Evolutionary conservation across 495 filamentous ascomycete species (phyloP), one percentile per base, ranked within the genome.

Genomic region (Evernia prunastri): DNA sequence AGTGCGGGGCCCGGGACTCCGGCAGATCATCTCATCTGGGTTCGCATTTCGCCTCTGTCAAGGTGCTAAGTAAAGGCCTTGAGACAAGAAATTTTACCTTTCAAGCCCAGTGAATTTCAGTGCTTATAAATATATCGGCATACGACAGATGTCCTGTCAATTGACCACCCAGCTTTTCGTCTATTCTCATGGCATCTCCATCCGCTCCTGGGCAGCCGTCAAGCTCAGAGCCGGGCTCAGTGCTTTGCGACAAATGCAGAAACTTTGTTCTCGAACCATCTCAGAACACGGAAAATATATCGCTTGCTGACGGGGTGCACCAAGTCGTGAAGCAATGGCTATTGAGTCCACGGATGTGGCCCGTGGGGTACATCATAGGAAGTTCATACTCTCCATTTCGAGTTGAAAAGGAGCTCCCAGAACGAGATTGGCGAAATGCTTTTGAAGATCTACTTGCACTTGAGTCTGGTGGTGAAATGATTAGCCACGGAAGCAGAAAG

Each of bases 381-480:
- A 65, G 53, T 25, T 13, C 49, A 0, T 68, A 68, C 43, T 68
- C 66, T 23, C 66, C 66, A 3, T 40, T 65, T n/a, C 49, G 33
- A 3, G 8, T 65, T 8, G 66, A 65, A 53, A 15, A 8, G 8
- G 23, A 68, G 9, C 20, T 45, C 0, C 61, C 61, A 0, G 36
- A 54, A 7, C 39, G 43, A 1, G 29, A 67, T 51, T 67, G 66
- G 61, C n/a, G 66, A 13, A 33, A 64, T 33, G 62, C 66, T 20
- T 68, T 68, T 35, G 63, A 68, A 47, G 66, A 68, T 37, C 27
- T 68, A 33, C 49, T 68, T 2, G 62, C 62, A 27, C 58, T 65
- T 10, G 62, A 68, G 17, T 37, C 58, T 27, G 54, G 40, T 37
- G 33, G 58, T 25, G 51, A 56, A 18, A 61, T 62, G 63, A 59